A percentile compares a stretch with the other conserved stretches of the same genome.
Conservation (phyloP, 768 basidiomycete genomes). For the Hirschioporus abietinus region DNA sequence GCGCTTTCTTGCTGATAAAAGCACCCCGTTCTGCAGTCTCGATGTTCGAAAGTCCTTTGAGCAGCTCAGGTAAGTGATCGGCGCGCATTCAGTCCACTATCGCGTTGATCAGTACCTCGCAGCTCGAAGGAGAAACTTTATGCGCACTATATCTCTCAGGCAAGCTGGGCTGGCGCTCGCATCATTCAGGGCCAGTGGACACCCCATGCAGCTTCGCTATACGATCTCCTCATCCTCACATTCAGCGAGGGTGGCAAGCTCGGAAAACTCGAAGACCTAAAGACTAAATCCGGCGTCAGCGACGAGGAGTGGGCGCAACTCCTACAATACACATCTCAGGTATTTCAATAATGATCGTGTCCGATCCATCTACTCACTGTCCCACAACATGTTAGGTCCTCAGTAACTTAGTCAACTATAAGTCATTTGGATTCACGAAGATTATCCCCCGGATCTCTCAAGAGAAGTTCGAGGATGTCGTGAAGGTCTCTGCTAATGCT, state of each 20-base stretch:
- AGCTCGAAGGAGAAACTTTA: slow-evolving; percentile 77
- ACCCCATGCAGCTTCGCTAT: slow-evolving; percentile 57
- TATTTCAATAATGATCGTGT: slow-evolving; percentile 19
- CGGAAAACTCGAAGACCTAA: slow-evolving; percentile 49
- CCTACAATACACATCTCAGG: slow-evolving; percentile 72
- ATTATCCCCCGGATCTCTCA: slow-evolving; percentile 67
- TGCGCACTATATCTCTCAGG: slow-evolving; percentile 62
- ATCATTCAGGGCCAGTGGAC: slow-evolving; percentile 88
- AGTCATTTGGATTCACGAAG: slow-evolving; percentile 81
- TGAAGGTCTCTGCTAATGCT: slow-evolving; percentile 56
- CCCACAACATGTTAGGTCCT: slow-evolving; percentile 30
- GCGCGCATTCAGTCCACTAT: slow-evolving; percentile 7
- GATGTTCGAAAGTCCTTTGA: slow-evolving; percentile 62
- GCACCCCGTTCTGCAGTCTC: slow-evolving; percentile 70
- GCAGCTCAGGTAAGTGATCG: slow-evolving; percentile 48
- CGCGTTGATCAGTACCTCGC: slow-evolving; percentile 9
- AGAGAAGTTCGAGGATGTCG: slow-evolving; percentile 57
- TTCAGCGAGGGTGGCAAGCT: slow-evolving; percentile 60
- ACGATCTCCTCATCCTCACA: slow-evolving; percentile 64
- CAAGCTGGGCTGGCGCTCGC: slow-evolving; percentile 79
- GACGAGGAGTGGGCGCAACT: slow-evolving; percentile 63
- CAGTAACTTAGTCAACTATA: slow-evolving; percentile 70
- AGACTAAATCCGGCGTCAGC: slow-evolving; percentile 47
- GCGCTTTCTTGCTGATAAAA: slow-evolving; percentile 70
- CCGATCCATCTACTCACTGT: not conserved